phyloP scores from a whole-genome alignment of 352 stramenopile genomes.

The Phytopythium kandeliae region DNA sequence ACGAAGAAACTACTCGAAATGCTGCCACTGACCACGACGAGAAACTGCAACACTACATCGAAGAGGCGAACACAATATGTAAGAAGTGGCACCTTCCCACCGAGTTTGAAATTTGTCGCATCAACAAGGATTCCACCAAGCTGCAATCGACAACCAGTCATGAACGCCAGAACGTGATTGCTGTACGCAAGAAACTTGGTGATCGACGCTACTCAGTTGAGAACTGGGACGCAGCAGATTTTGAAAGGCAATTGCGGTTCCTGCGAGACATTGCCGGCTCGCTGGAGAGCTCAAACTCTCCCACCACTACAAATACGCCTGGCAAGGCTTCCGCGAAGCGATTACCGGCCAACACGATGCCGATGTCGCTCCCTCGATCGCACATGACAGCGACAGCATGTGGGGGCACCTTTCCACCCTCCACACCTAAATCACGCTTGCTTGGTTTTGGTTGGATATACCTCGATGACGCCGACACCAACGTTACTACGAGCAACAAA shows the following conservation, averaged over 20 bases:
- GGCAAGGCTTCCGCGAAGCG: not conserved
- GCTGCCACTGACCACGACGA: not conserved
- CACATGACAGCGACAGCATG: no score
- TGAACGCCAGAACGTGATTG: constrained; percentile 7
- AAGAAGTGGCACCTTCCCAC: constrained; percentile 45
- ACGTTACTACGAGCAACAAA: not conserved
- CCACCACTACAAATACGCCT: not conserved
- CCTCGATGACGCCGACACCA: constrained; percentile 1
- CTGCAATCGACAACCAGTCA: not conserved
- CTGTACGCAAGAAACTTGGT: constrained; percentile 47
- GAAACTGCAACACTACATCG: constrained; percentile 11
- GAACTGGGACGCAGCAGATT: constrained; percentile 31
- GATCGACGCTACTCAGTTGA: constrained; percentile 32
- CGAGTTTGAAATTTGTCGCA: constrained; percentile 39
- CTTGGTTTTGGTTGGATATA: constrained; percentile 25
- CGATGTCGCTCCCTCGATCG: not conserved
- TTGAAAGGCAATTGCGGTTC: constrained; percentile 41
- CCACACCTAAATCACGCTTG: constrained; percentile 13
- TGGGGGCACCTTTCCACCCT: no score
- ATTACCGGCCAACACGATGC: not conserved
- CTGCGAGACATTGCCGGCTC: constrained; percentile 42
- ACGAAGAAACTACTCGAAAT: not conserved
- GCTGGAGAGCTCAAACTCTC: constrained; percentile 4
- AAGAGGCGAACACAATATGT: constrained; percentile 60
- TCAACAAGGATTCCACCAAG: not conserved